These are phyloP conservation scores for Cladosporium sp. DNA, from an alignment of 2,329 filamentous ascomycete genomes.

Conservation along the genomic window DNA sequence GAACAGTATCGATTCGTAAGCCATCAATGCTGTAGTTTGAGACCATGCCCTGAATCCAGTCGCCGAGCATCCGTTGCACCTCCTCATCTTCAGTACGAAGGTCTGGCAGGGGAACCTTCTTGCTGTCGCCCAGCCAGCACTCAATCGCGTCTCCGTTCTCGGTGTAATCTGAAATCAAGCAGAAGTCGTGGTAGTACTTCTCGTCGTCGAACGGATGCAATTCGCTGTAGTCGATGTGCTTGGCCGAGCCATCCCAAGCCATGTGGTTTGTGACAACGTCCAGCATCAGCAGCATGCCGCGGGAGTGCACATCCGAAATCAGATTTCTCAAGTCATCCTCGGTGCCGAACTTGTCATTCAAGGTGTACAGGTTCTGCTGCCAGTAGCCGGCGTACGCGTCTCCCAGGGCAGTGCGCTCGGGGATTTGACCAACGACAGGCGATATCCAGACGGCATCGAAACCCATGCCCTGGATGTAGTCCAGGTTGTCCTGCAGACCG, in stretches of 20 bases:
- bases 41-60: slow-evolving; percentile 38
- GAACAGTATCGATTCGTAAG: slow-evolving; percentile 34
- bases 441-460: slow-evolving; percentile 46
- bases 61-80: slow-evolving; percentile 36
- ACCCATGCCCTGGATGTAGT: slow-evolving; percentile 39
- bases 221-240: slow-evolving; percentile 47
- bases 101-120: slow-evolving; percentile 41
- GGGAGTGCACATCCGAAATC: slow-evolving; percentile 48
- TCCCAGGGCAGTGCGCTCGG: slow-evolving; percentile 37
- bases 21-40: slow-evolving; percentile 39
- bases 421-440: slow-evolving; percentile 38
- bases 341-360: slow-evolving; percentile 56
- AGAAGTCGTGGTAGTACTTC: slow-evolving; percentile 57
- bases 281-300: slow-evolving; percentile 56
- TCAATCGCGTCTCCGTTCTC: slow-evolving; percentile 36
- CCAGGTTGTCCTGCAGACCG: slow-evolving; percentile 36
- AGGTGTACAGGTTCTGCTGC: slow-evolving; percentile 45
- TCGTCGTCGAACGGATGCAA: slow-evolving; percentile 50
- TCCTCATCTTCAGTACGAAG: slow-evolving; percentile 39
- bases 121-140: slow-evolving; percentile 48
- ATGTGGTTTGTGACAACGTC: slow-evolving; percentile 55
- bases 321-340: slow-evolving; percentile 53
- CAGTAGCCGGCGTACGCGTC: slow-evolving; percentile 47
- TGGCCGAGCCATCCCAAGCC: slow-evolving; percentile 42
- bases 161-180: slow-evolving; percentile 47